Evolutionary conservation across 208 protist species (phyloP).

Genomic region (Crithidia thermophila): DNA sequence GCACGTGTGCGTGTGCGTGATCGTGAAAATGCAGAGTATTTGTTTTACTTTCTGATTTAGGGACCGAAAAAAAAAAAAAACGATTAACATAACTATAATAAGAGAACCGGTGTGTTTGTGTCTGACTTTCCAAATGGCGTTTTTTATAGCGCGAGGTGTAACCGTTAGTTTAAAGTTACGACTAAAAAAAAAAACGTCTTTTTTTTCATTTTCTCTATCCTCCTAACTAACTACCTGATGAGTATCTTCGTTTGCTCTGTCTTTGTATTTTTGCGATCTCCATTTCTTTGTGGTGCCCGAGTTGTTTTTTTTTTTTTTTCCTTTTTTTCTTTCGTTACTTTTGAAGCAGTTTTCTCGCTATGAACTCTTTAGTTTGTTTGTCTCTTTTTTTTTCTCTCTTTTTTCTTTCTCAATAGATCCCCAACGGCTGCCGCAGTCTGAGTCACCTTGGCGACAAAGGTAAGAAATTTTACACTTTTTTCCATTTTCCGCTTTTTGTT

Average conservation of each 20-base stretch:
- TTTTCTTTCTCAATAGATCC: neutral
- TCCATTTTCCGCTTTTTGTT: neutral
- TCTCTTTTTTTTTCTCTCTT: neutral
- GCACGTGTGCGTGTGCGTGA: neutral
- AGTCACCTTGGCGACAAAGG: too few relatives aligned
- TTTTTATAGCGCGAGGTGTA: neutral
- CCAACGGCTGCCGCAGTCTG: too few relatives aligned
- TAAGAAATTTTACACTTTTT: neutral
- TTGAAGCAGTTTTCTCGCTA: too few relatives aligned
- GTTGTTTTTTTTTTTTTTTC: conserved; percentile 10
- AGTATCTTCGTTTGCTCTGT: neutral
- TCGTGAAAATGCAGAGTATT: too few relatives aligned
- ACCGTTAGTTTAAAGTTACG: neutral
- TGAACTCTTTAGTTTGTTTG: too few relatives aligned
- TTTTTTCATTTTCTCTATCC: neutral
- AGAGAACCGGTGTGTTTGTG: neutral
- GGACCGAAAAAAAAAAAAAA: too few relatives aligned
- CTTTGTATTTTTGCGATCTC: neutral
- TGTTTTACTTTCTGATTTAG: too few relatives aligned
- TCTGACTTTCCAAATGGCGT: neutral
- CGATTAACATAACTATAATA: too few relatives aligned
- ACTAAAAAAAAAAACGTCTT: neutral
- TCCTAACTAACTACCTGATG: neutral
- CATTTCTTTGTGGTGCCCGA: neutral
- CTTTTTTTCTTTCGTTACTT: neutral